phyloP scores from a whole-genome alignment of 2,329 filamentous ascomycete species.

The Clarireedia monteithiana region DNA sequence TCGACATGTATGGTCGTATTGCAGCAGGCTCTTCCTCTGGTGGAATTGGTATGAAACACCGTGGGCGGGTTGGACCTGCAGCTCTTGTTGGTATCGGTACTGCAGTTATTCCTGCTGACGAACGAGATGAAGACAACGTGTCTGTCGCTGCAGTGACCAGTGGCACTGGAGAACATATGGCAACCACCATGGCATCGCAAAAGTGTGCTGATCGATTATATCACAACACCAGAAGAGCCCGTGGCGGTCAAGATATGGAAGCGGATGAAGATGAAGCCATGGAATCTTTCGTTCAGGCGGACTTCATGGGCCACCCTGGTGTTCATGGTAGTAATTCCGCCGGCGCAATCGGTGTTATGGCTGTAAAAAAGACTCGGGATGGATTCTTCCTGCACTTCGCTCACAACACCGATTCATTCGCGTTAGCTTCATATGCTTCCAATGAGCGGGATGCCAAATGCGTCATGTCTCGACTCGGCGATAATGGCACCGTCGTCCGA shows the following conservation, averaged over 20 bases:
- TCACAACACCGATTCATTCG: constrained; percentile 88
- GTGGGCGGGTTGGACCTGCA: constrained; percentile 83
- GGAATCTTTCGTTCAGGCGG: constrained; percentile 69
- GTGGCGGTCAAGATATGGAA: constrained; percentile 52
- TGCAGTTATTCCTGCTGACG: constrained; percentile 72
- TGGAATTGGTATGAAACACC: constrained; percentile 97
- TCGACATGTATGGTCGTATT: constrained; percentile 79
- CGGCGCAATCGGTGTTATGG: constrained; percentile 87
- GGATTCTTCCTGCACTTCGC: constrained; percentile 86
- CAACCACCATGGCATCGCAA: constrained; percentile 84
- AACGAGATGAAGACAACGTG: constrained; percentile 58
- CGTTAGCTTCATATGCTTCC: constrained; percentile 81
- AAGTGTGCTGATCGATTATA: constrained; percentile 83
- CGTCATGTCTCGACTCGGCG: constrained; percentile 69
- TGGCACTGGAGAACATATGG: constrained; percentile 97
- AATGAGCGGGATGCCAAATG: constrained; percentile 67
- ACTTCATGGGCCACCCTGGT: constrained; percentile 89
- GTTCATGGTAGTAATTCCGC: constrained; percentile 71
- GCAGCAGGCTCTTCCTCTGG: constrained; percentile 94
- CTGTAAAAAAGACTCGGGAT: constrained; percentile 71
- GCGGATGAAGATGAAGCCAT: constrained; percentile 74
- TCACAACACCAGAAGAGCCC: constrained; percentile 53
- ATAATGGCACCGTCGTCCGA: constrained; percentile 24
- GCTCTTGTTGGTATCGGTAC: constrained; percentile 89
- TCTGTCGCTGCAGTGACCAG: constrained; percentile 82